Conservation (phyloP, 176 grass and related monocot species). For the Rhynchospora breviuscula region DNA sequence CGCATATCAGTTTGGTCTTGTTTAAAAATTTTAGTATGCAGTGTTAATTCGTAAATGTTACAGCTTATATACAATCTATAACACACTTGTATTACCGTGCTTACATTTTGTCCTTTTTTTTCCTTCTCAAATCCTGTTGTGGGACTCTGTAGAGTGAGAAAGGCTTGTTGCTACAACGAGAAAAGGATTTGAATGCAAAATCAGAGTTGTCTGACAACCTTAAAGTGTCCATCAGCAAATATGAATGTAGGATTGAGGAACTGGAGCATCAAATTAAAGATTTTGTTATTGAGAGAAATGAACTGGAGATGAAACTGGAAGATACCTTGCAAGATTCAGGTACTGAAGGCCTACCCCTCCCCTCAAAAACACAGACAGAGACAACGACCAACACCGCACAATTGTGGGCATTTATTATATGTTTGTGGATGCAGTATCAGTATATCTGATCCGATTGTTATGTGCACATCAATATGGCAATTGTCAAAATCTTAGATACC, state of each 20-base stretch:
- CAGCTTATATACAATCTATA: background rate
- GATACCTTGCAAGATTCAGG: slow-evolving; percentile 94
- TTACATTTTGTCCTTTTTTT: background rate
- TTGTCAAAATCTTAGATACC: background rate
- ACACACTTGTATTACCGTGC: background rate
- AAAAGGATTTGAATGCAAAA: slow-evolving; percentile 71
- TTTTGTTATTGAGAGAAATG: slow-evolving; percentile 58
- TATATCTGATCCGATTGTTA: background rate
- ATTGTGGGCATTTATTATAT: background rate
- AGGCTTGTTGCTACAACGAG: slow-evolving; percentile 53
- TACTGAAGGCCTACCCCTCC: background rate
- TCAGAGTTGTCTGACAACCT: slow-evolving; percentile 52
- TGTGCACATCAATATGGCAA: background rate
- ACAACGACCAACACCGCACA: background rate
- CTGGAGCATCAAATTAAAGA: slow-evolving; percentile 68
- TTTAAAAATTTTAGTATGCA: background rate
- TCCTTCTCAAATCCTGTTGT: background rate
- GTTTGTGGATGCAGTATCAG: background rate
- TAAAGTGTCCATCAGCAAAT: slow-evolving; percentile 53
- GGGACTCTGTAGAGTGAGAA: slow-evolving; percentile 50
- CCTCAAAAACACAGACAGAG: background rate
- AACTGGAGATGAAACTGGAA: slow-evolving; percentile 85
- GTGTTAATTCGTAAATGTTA: background rate
- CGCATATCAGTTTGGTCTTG: background rate
- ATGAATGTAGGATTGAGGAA: slow-evolving; percentile 69